Percentiles rank a stretch among this genome's conserved stretches.
These are phyloP conservation scores for Linum usitatissimum DNA, from an alignment of 345 rosid genomes.

Conservation along the genomic window DNA sequence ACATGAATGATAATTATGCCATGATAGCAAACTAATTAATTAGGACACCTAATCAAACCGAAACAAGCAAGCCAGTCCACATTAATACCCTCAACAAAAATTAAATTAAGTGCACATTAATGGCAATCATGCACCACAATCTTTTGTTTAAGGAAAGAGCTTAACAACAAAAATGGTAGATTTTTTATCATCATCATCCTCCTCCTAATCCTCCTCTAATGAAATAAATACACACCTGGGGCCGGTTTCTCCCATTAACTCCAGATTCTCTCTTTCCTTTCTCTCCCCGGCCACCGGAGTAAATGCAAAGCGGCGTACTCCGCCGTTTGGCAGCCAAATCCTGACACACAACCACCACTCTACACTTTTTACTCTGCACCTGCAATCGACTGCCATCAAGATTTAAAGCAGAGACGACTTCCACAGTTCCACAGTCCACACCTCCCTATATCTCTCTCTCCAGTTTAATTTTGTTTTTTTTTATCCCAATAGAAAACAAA, in stretches of 20 bases:
- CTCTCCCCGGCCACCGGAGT: neutral
- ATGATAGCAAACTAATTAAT: too few relatives aligned
- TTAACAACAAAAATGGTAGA: neutral
- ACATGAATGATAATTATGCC: too few relatives aligned
- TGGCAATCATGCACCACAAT: constrained; percentile 8
- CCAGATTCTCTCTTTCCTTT: neutral
- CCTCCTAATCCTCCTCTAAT: constrained; percentile 12
- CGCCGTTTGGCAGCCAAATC: constrained; percentile 17
- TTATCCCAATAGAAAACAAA: neutral
- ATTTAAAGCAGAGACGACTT: neutral
- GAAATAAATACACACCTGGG: constrained; percentile 23
- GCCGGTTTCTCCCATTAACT: neutral
- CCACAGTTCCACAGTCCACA: neutral
- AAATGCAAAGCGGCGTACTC: constrained; percentile 28
- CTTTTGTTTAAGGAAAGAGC: constrained; percentile 6
- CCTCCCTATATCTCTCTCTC: neutral
- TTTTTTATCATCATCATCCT: neutral
- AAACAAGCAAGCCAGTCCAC: too few relatives aligned
- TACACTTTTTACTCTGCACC: neutral
- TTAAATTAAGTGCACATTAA: too few relatives aligned
- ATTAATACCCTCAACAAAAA: too few relatives aligned
- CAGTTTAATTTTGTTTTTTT: neutral
- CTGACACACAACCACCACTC: constrained; percentile 21
- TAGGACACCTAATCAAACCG: too few relatives aligned
- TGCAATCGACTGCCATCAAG: neutral